Conservation (phyloP, 768 basidiomycete species). For the Brasilioporus rufonigricans region DNA sequence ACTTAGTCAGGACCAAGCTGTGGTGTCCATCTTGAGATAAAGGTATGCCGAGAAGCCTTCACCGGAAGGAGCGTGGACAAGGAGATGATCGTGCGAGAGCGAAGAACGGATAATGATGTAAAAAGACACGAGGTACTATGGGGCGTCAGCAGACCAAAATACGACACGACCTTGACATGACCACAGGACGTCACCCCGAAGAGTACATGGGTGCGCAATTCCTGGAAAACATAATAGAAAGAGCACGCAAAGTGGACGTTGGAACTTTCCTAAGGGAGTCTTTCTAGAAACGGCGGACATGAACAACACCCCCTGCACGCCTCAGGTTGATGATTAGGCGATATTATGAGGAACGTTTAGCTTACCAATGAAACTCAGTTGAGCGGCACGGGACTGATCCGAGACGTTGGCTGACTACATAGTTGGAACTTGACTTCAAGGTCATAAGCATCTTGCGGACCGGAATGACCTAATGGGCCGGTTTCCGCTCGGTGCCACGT, state of each 20-base stretch:
- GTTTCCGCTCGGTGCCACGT: constrained; percentile 3
- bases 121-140: constrained; percentile 20
- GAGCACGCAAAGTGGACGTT: constrained; percentile 10
- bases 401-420: constrained; percentile 12
- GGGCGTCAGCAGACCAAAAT: constrained; percentile 15
- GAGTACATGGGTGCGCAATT: constrained; percentile 11
- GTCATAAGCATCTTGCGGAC: not conserved
- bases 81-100: constrained; percentile 14
- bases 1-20: constrained; percentile 18
- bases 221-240: constrained; percentile 25
- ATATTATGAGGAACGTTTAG: constrained; percentile 22
- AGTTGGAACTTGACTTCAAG: not conserved
- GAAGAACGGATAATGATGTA: constrained; percentile 23
- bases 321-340: constrained; percentile 21
- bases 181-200: constrained; percentile 13
- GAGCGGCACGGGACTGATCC: constrained; percentile 14
- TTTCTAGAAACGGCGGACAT: constrained; percentile 28
- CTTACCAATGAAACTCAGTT: constrained; percentile 8
- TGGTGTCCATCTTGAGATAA: constrained; percentile 17
- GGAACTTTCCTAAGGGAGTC: constrained; percentile 21
- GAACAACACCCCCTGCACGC: constrained; percentile 23
- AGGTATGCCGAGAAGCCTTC: constrained; percentile 5
- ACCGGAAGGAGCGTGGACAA: constrained; percentile 10
- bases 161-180: not conserved
- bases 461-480: not conserved